A percentile compares a stretch with the other conserved stretches of the same genome.
Evolutionary conservation across 768 basidiomycete species (phyloP).

Genomic region (Suillus alpinus): DNA sequence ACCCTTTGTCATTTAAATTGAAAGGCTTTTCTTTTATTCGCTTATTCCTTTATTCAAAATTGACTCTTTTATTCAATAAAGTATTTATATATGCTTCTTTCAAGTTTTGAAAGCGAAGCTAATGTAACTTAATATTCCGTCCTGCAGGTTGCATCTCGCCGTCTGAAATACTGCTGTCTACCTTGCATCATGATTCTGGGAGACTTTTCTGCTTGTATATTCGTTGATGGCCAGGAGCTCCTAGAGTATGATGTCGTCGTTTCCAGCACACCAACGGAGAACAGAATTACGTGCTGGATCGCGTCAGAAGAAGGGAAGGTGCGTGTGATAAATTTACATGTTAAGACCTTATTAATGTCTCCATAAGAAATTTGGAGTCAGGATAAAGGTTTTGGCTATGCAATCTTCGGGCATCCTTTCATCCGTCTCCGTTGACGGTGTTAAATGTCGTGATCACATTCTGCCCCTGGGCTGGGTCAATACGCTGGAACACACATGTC

Average conservation of each 20-base stretch:
- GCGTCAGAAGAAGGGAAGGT: slow-evolving; percentile 23
- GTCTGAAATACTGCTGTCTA: neutral
- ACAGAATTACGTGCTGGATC: slow-evolving; percentile 20
- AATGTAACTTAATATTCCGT: neutral
- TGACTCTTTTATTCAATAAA: no score
- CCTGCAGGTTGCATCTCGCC: neutral
- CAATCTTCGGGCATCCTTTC: neutral
- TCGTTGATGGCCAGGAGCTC: slow-evolving; percentile 12
- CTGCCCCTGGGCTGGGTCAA: neutral
- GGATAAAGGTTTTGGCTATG: slow-evolving; percentile 9
- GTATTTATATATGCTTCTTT: no score
- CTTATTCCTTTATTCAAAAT: no score
- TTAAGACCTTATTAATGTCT: neutral
- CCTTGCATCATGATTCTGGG: slow-evolving; percentile 14
- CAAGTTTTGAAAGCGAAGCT: no score
- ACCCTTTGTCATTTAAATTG: no score
- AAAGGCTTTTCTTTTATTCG: no score
- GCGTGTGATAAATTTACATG: neutral
- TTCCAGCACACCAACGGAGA: slow-evolving; percentile 1
- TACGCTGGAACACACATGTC: neutral
- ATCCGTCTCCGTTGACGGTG: slow-evolving; percentile 11
- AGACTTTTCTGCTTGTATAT: slow-evolving; percentile 11
- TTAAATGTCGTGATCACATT: fast-evolving
- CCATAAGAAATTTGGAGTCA: neutral
- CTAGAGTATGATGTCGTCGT: slow-evolving; percentile 12